phyloP scores from a whole-genome alignment of 179 eudicot species.

The Actinidia chinensis region DNA sequence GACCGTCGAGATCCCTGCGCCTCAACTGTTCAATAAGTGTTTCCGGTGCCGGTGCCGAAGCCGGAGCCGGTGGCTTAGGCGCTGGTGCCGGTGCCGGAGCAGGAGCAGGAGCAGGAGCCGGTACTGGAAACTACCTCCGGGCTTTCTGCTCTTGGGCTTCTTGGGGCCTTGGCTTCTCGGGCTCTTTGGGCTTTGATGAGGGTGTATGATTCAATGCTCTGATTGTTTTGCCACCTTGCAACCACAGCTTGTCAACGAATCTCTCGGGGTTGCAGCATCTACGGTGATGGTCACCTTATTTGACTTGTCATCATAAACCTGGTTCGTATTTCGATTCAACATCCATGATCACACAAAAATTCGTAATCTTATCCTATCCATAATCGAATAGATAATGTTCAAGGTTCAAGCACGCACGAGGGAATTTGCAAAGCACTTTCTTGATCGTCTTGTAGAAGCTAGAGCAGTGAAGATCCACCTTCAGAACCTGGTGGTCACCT shows the following conservation, averaged over 20 bases:
- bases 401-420: background rate
- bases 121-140: too few species aligned
- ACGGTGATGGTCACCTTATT: constrained; percentile 54
- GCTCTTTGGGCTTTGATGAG: constrained; percentile 23
- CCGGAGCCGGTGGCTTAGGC: too few species aligned
- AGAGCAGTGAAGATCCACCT: constrained; percentile 11
- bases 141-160: constrained; percentile 20
- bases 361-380: background rate
- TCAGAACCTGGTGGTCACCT: constrained; percentile 5
- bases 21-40: too few species aligned
- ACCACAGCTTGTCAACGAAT: constrained; percentile 44
- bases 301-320: constrained; percentile 43
- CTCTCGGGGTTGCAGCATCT: constrained; percentile 52
- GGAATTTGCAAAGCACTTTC: background rate
- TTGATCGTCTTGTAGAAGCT: background rate
- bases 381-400: background rate
- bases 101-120: too few species aligned
- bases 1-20: too few species aligned
- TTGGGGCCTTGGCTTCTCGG: constrained; percentile 8
- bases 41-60: too few species aligned
- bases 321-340: constrained; percentile 46
- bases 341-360: background rate
- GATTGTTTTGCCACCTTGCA: constrained; percentile 47
- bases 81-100: too few species aligned
- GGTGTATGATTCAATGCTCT: constrained; percentile 40